Conservation (phyloP, 768 basidiomycete genomes). For the Calocera viscosa region DNA sequence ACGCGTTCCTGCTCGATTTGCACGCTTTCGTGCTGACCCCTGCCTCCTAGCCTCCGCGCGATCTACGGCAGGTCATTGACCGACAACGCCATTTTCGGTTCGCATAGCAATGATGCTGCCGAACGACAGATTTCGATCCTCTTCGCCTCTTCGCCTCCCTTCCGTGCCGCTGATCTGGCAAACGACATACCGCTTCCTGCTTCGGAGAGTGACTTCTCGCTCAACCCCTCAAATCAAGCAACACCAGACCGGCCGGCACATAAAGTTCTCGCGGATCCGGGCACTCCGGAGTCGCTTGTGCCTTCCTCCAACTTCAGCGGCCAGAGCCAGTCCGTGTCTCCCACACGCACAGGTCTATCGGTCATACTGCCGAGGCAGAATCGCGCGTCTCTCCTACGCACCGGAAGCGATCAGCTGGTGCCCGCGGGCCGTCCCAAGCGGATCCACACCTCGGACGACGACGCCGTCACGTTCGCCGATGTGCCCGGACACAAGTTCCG, state of each 20-base stretch:
- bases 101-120: conserved; percentile 51
- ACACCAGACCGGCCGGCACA: conserved; percentile 16
- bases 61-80: conserved; percentile 43
- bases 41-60: conserved; percentile 44
- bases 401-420: conserved; percentile 7
- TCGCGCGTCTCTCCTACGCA: conserved; percentile 13
- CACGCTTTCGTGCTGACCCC: background rate
- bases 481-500: conserved; percentile 20
- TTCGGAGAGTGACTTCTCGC: background rate
- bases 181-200: conserved; percentile 22
- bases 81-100: conserved; percentile 62
- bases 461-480: conserved; percentile 15
- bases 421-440: conserved; percentile 1
- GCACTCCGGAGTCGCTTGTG: conserved; percentile 12
- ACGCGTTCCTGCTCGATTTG: background rate
- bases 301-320: background rate
- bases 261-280: conserved; percentile 3
- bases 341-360: conserved; percentile 8
- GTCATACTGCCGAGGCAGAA: conserved; percentile 12
- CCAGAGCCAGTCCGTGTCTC: background rate
- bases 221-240: background rate
- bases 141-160: conserved; percentile 73
- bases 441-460: conserved; percentile 1
- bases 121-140: conserved; percentile 67
- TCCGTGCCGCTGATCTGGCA: conserved; percentile 55